Conservation (phyloP, 73 alveolate species). For the Paramecium sexaurelia region DNA sequence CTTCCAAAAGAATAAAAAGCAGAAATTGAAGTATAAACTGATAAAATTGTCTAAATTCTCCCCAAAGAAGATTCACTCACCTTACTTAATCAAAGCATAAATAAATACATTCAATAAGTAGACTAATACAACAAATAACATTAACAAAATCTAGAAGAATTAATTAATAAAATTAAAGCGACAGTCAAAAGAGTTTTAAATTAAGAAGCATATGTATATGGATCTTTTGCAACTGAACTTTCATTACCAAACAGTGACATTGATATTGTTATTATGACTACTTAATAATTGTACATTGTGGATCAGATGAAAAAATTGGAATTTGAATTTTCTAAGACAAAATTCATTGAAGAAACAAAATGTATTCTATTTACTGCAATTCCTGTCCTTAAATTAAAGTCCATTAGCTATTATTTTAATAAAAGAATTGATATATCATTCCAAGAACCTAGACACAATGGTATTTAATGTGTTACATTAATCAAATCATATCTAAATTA, state of each 20-base stretch:
- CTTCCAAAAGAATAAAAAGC: not conserved
- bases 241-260: slow-evolving; percentile 61
- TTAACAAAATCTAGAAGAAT: not conserved
- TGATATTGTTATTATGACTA: slow-evolving; percentile 49
- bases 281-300: not conserved
- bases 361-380: slow-evolving; percentile 33
- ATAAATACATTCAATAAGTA: not conserved
- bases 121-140: not conserved
- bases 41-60: not conserved
- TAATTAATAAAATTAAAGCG: not conserved
- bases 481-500: not conserved
- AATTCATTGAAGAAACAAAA: slow-evolving; percentile 37
- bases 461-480: slow-evolving; percentile 46
- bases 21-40: not conserved
- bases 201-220: slow-evolving; percentile 28
- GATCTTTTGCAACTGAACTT: slow-evolving; percentile 48
- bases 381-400: slow-evolving; percentile 50
- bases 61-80: not conserved
- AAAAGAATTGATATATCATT: slow-evolving; percentile 61
- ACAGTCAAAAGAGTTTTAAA: not conserved
- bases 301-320: slow-evolving; percentile 40
- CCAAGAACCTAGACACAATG: slow-evolving; percentile 64
- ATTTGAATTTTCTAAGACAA: not conserved
- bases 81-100: not conserved
- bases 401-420: not conserved